Conservation (phyloP, 108 stramenopile genomes). For the Nitzschia sp. region DNA sequence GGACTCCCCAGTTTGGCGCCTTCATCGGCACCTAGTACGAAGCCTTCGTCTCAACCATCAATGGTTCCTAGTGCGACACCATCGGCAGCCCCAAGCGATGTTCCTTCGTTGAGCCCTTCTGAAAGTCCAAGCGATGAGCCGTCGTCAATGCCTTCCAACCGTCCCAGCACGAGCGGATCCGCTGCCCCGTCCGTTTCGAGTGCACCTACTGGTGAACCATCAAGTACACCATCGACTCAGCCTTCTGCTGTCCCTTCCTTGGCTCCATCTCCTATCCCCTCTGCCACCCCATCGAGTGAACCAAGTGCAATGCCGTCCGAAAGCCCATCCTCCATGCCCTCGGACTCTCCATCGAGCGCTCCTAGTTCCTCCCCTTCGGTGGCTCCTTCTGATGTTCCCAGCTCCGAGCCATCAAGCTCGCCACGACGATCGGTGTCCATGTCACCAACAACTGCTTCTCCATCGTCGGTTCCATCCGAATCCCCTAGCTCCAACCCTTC, state of each 20-base stretch:
- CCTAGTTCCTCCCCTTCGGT: background rate
- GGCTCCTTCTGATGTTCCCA: background rate
- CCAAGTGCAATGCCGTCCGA: background rate
- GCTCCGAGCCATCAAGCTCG: too few relatives aligned
- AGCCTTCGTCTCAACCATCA: background rate
- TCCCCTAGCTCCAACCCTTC: background rate
- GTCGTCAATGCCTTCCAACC: background rate
- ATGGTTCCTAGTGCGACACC: background rate
- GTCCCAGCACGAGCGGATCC: background rate
- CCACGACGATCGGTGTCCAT: too few relatives aligned
- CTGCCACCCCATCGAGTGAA: background rate
- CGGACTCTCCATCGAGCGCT: slow-evolving; percentile 1
- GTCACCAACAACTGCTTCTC: too few relatives aligned
- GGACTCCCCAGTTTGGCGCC: background rate
- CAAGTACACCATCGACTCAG: background rate
- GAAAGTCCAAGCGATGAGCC: background rate
- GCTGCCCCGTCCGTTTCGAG: too few relatives aligned
- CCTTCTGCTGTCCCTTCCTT: background rate
- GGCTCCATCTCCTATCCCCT: background rate
- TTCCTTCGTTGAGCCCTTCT: background rate
- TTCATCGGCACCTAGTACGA: background rate
- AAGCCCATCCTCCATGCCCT: background rate
- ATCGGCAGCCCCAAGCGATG: background rate
- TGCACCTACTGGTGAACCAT: too few relatives aligned
- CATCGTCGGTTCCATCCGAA: background rate